Evolutionary conservation across 768 basidiomycete genomes (phyloP).

Genomic region (Cyclocybe cylindracea): DNA sequence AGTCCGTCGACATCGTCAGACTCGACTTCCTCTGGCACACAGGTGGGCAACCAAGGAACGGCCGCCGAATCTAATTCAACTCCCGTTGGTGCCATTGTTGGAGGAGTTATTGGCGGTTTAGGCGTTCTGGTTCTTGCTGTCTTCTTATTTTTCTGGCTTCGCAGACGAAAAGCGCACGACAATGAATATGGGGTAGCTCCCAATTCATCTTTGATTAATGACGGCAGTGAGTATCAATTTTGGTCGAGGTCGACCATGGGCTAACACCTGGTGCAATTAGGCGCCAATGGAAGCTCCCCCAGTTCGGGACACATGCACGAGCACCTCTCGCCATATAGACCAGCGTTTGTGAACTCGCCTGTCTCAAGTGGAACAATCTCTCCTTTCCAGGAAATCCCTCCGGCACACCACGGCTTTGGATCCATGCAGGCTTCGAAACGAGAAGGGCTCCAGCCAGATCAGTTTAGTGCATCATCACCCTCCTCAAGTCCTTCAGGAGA

Average conservation of each 20-base stretch:
- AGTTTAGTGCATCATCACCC: not conserved
- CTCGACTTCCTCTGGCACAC: not conserved
- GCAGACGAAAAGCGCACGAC: not conserved
- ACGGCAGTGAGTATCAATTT: not conserved
- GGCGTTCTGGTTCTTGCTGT: conserved; percentile 5
- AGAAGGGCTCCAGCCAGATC: not conserved
- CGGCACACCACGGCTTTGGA: not conserved
- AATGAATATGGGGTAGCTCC: too few relatives aligned
- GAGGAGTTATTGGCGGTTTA: conserved; percentile 10
- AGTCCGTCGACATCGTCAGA: not conserved
- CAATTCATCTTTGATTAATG: too few relatives aligned
- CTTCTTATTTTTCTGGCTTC: conserved; percentile 4
- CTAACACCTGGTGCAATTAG: too few relatives aligned
- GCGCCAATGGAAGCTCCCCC: too few relatives aligned
- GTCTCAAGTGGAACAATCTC: not conserved
- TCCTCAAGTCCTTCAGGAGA: too few relatives aligned
- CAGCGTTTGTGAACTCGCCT: not conserved
- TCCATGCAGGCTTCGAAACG: conserved; percentile 2
- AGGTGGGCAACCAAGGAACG: not conserved
- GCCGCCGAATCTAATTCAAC: not conserved
- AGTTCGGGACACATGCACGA: not conserved
- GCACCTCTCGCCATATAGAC: not conserved
- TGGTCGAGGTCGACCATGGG: not conserved
- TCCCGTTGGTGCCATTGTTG: conserved; percentile 15
- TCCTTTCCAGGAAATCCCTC: not conserved